Evolutionary conservation across 192 early-diverging fungal species (phyloP), one percentile per base, ranked within the genome.

Genomic region (Radiomyces spectabilis): DNA sequence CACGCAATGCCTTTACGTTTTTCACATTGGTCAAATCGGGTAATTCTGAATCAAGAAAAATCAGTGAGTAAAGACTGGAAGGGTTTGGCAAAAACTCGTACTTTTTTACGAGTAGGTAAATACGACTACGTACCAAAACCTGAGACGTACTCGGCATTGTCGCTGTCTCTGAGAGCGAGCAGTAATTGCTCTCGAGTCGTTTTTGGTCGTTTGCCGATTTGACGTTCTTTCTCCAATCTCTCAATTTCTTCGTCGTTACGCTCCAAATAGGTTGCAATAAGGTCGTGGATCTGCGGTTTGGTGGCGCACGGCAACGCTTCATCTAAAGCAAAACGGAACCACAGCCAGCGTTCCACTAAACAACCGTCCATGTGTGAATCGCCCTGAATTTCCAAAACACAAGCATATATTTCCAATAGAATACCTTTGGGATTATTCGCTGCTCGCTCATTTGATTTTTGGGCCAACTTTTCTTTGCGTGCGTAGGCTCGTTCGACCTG

Each of bases 101-200:
- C n/a, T n/a, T n/a, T n/a, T n/a, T n/a, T n/a, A n/a, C n/a, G n/a
- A n/a, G n/a, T n/a, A n/a, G n/a, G n/a, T n/a, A n/a, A n/a, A n/a
- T n/a, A n/a, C n/a, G n/a, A n/a, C n/a, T n/a, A n/a, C 59, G 51
- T 70, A 81, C 79, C 79, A 34, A 81, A 68, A 30, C 76, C 76
- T 39, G 72, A 68, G 8, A 54, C 59, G 63, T 78, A 78, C 46
- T 81, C 76, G 43, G 56, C 65, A 43, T 56, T 41, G 27, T 81
- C 79, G 27, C 65, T 74, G 13, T 47, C 53, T 38, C 69, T 73
- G 8, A 76, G 43, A 22, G 66, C 69, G 2, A 57, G 53, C 42
- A 81, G 51, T 29, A 72, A 26, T 30, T 71, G 57, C 40, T 78
- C 64, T 22, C 68, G 61, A 0, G 69, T 51, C 27, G 69, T 58